phyloP scores from a whole-genome alignment of 2,329 filamentous ascomycete species.

The Truncatella angustata region DNA sequence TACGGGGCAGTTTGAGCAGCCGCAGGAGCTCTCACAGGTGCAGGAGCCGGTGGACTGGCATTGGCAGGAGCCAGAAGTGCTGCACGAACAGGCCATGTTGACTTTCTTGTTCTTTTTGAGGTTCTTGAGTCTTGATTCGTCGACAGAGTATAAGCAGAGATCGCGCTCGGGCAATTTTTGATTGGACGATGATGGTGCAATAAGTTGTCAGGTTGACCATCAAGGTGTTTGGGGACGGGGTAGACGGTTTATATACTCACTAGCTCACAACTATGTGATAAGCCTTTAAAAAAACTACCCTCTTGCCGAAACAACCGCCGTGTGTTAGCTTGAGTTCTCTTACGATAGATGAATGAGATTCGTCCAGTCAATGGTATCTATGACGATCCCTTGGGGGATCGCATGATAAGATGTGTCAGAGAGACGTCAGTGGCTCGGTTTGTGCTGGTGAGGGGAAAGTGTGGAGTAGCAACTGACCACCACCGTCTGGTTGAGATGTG shows the following conservation, averaged over 20 bases:
- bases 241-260: neutral
- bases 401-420: neutral
- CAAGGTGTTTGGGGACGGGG: neutral
- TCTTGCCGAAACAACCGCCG: neutral
- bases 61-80: neutral
- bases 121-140: neutral
- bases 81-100: neutral
- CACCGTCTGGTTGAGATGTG: too few relatives aligned
- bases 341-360: neutral
- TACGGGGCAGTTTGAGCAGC: constrained; percentile 1
- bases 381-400: neutral
- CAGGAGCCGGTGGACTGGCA: constrained; percentile 5
- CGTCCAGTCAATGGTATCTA: neutral
- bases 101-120: neutral
- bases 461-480: too few relatives aligned
- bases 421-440: neutral
- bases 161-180: neutral
- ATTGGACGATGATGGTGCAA: neutral
- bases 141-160: neutral
- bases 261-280: neutral
- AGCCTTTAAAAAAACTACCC: too few relatives aligned
- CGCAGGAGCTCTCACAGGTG: neutral
- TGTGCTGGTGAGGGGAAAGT: neutral
- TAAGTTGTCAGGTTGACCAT: neutral
- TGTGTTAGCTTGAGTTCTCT: neutral